Base-by-base conservation (phyloP, 495 filamentous ascomycete genomes). In the Aspergillus saccharolyticus region DNA sequence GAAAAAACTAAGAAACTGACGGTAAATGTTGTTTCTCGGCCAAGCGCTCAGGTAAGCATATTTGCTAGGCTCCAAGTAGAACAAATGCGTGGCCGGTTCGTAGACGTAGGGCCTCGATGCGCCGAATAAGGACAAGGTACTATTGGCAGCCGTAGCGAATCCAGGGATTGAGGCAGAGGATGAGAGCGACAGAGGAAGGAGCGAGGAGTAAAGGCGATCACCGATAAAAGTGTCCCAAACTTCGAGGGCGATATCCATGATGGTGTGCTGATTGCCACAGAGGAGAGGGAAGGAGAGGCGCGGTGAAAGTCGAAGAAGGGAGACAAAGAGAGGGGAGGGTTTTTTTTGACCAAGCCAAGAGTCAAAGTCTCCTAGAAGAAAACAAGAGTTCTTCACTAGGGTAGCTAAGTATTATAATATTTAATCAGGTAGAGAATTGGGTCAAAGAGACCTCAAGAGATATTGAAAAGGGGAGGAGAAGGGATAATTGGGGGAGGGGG, bases 201-300 rank as follows among this genome's bases (percentile, higher is more conserved):
- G 52, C 9, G 72, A 70, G 47, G 93, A 85, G 70, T 96, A 97
- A 54, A 90, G 60, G 63, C 83, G 82, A 76, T 97, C 93, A 74
- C 86, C 87, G 60, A 93, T 63, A 72, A 87, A 89, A 71, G 85
- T 91, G 74, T 97, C 94, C 73, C 81, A 83, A 62, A 91, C 53
- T 72, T 96, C 89, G 59, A 97, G 85, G 28, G 91, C 82, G 76
- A 96, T 83, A 83, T 97, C 93, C 93, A 97, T 97, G 60, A 73
- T 58, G 48, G 16, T 54, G 47, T 39, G 39, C n/a, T 53, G 18
- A 17, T 17, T 24, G 21, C 17, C 7, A 42, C 44, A 24, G 14
- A 16, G 53, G 18, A 25, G 30, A n/a, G n/a, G n/a, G n/a, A n/a
- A n/a, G n/a, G n/a, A n/a, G n/a, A n/a, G n/a, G n/a, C n/a, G n/a